Evolutionary conservation across 805 yeast species (phyloP).

Genomic region (Wickerhamiella slavikovae): DNA sequence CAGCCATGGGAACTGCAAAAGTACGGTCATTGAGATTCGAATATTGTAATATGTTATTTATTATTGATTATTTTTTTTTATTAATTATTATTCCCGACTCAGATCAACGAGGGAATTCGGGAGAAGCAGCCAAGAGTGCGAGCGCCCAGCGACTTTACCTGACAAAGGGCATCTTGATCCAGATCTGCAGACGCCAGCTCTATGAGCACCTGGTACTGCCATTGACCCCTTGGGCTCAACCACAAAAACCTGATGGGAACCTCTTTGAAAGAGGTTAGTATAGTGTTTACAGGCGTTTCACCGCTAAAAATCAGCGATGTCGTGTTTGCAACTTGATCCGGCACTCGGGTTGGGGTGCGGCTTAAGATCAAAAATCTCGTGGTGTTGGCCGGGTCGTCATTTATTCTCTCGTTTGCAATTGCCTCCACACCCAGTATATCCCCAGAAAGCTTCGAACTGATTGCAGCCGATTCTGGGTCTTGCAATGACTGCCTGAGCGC

Average conservation of each 20-base stretch:
- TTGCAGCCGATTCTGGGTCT: constrained; percentile 36
- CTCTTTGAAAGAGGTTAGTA: constrained; percentile 46
- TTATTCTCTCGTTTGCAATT: constrained; percentile 32
- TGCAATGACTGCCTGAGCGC: constrained; percentile 50
- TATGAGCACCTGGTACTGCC: constrained; percentile 1
- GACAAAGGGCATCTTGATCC: too few relatives aligned
- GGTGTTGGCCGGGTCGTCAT: constrained; percentile 57
- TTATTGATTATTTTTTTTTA: background rate
- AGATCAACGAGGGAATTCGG: too few relatives aligned
- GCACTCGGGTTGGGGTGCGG: background rate
- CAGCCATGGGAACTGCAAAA: constrained; percentile 68
- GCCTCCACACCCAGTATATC: constrained; percentile 40
- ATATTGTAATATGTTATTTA: background rate
- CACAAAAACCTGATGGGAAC: constrained; percentile 53
- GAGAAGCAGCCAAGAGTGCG: too few relatives aligned
- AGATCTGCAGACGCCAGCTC: too few relatives aligned
- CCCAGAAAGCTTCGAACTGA: constrained; percentile 53
- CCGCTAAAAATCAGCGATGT: too few relatives aligned
- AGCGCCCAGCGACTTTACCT: too few relatives aligned
- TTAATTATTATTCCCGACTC: background rate
- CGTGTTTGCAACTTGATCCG: background rate
- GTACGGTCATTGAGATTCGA: constrained; percentile 35
- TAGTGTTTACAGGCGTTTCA: constrained; percentile 9
- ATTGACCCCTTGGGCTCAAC: constrained; percentile 37
- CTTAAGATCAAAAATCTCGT: constrained; percentile 58